Evolutionary conservation across 2,329 filamentous ascomycete species (phyloP).

Genomic region (Cucurbitaria berberidis): DNA sequence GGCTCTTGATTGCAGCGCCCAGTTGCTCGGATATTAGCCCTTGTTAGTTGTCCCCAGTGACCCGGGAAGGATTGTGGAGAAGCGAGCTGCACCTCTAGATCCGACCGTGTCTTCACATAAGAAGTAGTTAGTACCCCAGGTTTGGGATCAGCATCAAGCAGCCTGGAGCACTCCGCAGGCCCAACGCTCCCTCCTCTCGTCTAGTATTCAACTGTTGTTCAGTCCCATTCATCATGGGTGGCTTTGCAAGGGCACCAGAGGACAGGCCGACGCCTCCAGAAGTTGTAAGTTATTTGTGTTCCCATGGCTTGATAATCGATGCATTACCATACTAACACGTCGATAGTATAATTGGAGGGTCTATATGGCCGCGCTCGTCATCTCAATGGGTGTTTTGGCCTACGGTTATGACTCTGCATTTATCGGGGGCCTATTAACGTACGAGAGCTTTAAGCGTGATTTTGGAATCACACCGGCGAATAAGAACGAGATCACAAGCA

Average conservation of each 20-base stretch:
- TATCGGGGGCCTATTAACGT: constrained; percentile 62
- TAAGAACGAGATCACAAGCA: constrained; percentile 51
- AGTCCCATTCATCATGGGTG: constrained; percentile 35
- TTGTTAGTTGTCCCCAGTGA: constrained; percentile 12
- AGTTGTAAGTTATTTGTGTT: constrained; percentile 49
- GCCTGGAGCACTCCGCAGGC: constrained; percentile 2
- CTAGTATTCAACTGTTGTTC: constrained; percentile 2
- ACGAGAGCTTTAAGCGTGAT: constrained; percentile 56
- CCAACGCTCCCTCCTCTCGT: not conserved
- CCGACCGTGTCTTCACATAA: constrained; percentile 15
- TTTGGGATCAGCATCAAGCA: constrained; percentile 22
- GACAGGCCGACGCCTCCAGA: constrained; percentile 63
- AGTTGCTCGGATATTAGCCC: constrained; percentile 19
- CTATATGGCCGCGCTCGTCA: constrained; percentile 57
- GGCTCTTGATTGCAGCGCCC: constrained; percentile 8
- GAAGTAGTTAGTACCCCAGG: constrained; percentile 29
- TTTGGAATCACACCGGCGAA: constrained; percentile 45
- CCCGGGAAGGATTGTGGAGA: constrained; percentile 27
- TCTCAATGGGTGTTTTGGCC: constrained; percentile 54
- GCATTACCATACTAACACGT: no score
- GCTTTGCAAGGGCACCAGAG: constrained; percentile 57
- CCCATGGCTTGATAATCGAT: no score
- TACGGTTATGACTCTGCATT: constrained; percentile 61
- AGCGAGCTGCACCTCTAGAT: constrained; percentile 12
- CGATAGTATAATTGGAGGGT: constrained; percentile 58